phyloP scores from a whole-genome alignment of 2,329 filamentous ascomycete species.

The Claviceps fusiformis region DNA sequence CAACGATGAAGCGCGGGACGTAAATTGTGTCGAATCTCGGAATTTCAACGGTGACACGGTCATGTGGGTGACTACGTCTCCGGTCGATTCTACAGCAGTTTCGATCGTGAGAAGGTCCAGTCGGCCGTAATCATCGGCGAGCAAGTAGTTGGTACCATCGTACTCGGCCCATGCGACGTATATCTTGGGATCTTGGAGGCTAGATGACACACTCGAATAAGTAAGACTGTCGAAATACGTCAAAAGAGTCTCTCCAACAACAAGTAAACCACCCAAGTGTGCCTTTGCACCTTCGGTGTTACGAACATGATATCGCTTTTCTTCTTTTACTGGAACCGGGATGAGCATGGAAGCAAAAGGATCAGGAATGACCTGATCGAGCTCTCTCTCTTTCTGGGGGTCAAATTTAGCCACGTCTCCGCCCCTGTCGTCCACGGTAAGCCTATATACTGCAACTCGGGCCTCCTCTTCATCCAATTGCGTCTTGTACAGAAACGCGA shows the following conservation, averaged over 20 bases:
- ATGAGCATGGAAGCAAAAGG: constrained; percentile 47
- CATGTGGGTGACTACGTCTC: constrained; percentile 58
- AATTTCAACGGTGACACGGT: constrained; percentile 39
- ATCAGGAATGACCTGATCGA: constrained; percentile 39
- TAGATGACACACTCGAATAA: constrained; percentile 49
- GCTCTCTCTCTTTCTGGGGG: constrained; percentile 38
- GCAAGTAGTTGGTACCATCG: constrained; percentile 68
- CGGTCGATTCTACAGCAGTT: constrained; percentile 48
- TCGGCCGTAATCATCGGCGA: constrained; percentile 82
- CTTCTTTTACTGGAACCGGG: constrained; percentile 43
- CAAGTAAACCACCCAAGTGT: constrained; percentile 56
- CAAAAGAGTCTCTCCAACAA: constrained; percentile 69
- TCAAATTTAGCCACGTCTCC: constrained; percentile 41
- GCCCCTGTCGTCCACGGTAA: constrained; percentile 46
- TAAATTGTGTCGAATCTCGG: constrained; percentile 22
- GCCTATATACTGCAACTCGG: constrained; percentile 42
- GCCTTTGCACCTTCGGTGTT: constrained; percentile 39
- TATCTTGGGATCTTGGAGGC: constrained; percentile 61
- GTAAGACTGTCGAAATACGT: constrained; percentile 73
- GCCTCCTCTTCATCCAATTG: constrained; percentile 38
- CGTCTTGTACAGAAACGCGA: constrained; percentile 45
- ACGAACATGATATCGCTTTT: constrained; percentile 47
- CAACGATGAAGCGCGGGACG: constrained; percentile 63
- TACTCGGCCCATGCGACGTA: constrained; percentile 88
- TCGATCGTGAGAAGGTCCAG: constrained; percentile 75